These are phyloP conservation scores for Niveomyces coronatus DNA, from an alignment of 2,329 filamentous ascomycete genomes.

Conservation along the genomic window DNA sequence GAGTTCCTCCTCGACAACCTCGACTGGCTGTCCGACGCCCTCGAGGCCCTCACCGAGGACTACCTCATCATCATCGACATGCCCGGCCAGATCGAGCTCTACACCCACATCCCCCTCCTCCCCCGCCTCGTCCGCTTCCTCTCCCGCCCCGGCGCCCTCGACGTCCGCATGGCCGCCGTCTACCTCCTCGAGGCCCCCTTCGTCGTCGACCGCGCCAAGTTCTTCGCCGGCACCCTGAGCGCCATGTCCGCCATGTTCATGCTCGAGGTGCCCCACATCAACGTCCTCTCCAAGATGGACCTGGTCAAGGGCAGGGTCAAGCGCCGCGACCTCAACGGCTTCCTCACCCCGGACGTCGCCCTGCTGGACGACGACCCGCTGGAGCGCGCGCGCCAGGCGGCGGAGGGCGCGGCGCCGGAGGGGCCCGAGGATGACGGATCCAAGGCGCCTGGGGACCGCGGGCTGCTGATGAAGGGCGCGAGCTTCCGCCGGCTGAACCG, in stretches of 20 bases:
- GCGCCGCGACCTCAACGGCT: constrained; percentile 80
- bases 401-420: constrained; percentile 20
- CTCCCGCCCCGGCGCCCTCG: constrained; percentile 66
- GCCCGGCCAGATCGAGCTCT: constrained; percentile 97
- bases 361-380: constrained; percentile 72
- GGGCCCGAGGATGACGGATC: constrained; percentile 42
- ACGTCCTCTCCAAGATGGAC: constrained; percentile 97
- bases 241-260: constrained; percentile 99
- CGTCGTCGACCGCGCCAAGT: constrained; percentile 90
- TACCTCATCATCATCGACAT: constrained; percentile 98
- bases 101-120: constrained; percentile 90
- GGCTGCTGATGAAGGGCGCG: constrained; percentile 66
- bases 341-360: constrained; percentile 74
- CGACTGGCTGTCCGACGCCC: constrained; percentile 77
- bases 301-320: constrained; percentile 82
- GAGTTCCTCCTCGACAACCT: constrained; percentile 92
- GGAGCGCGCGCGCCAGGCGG: constrained; percentile 32
- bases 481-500: constrained; percentile 77
- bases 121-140: constrained; percentile 76
- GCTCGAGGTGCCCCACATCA: constrained; percentile 94
- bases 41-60: constrained; percentile 82
- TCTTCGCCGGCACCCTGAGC: constrained; percentile 88
- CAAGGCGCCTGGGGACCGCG: constrained; percentile 52
- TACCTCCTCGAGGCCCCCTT: constrained; percentile 96
- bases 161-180: constrained; percentile 84